phyloP scores from a whole-genome alignment of 768 basidiomycete species.

The Suillus placidus region DNA sequence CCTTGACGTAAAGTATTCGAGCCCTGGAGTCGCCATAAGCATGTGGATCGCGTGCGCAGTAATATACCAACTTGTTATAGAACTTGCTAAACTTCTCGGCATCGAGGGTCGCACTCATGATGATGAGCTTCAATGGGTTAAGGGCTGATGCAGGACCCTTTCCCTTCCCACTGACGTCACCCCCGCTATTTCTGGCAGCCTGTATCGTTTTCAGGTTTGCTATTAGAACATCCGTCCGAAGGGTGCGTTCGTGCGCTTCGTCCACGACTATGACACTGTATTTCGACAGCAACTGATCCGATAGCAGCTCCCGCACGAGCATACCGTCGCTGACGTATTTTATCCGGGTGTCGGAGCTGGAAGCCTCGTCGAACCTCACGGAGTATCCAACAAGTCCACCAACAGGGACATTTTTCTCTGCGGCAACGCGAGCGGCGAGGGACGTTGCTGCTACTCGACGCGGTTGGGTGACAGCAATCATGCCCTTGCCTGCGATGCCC shows the following conservation, averaged over 20 bases:
- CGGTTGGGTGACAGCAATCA: conserved; percentile 94
- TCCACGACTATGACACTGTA: conserved; percentile 93
- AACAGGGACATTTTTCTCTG: conserved; percentile 72
- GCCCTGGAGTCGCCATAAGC: conserved; percentile 52
- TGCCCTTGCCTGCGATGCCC: conserved; percentile 66
- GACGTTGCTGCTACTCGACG: conserved; percentile 94
- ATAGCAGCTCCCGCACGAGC: conserved; percentile 90
- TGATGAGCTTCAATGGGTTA: conserved; percentile 84
- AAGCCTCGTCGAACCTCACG: conserved; percentile 91
- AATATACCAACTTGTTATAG: conserved; percentile 68
- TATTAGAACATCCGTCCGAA: conserved; percentile 93
- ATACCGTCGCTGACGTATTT: conserved; percentile 99
- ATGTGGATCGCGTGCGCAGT: not conserved
- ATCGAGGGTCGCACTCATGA: conserved; percentile 98
- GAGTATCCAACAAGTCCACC: conserved; percentile 90
- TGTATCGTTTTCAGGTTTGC: conserved; percentile 87
- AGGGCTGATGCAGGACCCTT: conserved; percentile 38
- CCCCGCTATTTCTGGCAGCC: conserved; percentile 54
- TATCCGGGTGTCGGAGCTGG: conserved; percentile 73
- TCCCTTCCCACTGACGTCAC: conserved; percentile 49
- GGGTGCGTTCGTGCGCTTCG: conserved; percentile 95
- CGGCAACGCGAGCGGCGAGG: conserved; percentile 88
- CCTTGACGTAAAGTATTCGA: conserved; percentile 87
- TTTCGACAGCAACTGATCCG: conserved; percentile 70
- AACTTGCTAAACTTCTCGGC: conserved; percentile 93